Conservation (phyloP, 2,329 filamentous ascomycete genomes). For the Ophiostoma himal-ulmi region DNA sequence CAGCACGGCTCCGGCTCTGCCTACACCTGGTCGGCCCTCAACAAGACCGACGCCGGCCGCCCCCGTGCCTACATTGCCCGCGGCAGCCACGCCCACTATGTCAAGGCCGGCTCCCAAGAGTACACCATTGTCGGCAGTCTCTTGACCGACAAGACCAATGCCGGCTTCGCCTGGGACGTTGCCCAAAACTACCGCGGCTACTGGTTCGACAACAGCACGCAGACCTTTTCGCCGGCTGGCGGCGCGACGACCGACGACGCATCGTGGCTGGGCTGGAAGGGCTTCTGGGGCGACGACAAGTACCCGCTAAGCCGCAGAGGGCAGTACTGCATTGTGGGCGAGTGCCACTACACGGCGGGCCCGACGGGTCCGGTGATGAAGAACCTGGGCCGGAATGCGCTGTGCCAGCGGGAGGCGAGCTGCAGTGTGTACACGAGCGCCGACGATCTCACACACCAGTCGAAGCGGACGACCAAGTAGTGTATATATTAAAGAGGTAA, state of each 20-base stretch:
- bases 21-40: conserved; percentile 27
- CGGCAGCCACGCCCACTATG: conserved; percentile 29
- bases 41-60: conserved; percentile 20
- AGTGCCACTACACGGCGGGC: conserved; percentile 28
- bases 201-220: conserved; percentile 25
- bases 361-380: conserved; percentile 28
- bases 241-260: conserved; percentile 19
- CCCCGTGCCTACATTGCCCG: conserved; percentile 26
- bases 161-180: conserved; percentile 28
- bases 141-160: conserved; percentile 27
- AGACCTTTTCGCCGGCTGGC: conserved; percentile 22
- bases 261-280: conserved; percentile 27
- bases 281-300: conserved; percentile 29
- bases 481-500: background rate
- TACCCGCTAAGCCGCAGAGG: conserved; percentile 22
- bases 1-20: conserved; percentile 28
- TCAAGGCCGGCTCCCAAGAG: conserved; percentile 26
- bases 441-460: conserved; percentile 25
- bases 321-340: conserved; percentile 28
- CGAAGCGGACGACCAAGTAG: background rate
- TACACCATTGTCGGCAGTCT: conserved; percentile 27
- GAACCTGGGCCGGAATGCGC: conserved; percentile 27
- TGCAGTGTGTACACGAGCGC: conserved; percentile 25
- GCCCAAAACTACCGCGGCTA: conserved; percentile 28
- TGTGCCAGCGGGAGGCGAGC: conserved; percentile 26